phyloP scores from a whole-genome alignment of 225 moss, liverwort and hornwort genomes.

The Physcomitrium patens region DNA sequence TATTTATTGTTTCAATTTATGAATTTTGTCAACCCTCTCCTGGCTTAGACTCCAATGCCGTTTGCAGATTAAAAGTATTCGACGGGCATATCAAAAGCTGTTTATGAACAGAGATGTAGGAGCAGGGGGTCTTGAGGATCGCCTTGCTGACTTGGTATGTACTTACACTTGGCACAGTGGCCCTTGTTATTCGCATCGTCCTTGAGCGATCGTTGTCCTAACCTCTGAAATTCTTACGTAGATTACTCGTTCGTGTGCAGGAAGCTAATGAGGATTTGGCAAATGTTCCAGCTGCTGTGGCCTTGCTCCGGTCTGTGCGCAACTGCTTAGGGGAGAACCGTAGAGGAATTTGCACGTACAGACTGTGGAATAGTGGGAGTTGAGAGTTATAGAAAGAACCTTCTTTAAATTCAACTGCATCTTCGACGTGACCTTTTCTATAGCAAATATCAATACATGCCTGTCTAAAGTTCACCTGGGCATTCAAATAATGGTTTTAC shows the following conservation, averaged over 20 bases:
- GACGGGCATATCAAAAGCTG: constrained; percentile 80
- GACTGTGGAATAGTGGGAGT: constrained; percentile 70
- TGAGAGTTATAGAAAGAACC: background rate
- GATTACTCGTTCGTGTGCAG: constrained; percentile 41
- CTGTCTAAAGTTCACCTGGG: too few relatives aligned
- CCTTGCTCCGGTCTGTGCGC: constrained; percentile 84
- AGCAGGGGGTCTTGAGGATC: constrained; percentile 77
- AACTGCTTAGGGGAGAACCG: constrained; percentile 80
- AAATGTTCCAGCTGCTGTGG: constrained; percentile 65
- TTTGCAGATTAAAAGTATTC: constrained; percentile 78
- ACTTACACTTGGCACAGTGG: background rate
- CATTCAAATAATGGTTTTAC: too few relatives aligned
- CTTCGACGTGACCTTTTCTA: too few relatives aligned
- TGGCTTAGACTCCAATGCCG: background rate
- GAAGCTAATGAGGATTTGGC: constrained; percentile 66
- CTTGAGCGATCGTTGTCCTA: background rate
- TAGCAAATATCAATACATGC: too few relatives aligned
- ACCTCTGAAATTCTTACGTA: background rate
- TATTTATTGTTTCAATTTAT: background rate
- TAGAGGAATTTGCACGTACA: constrained; percentile 84
- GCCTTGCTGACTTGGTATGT: constrained; percentile 71
- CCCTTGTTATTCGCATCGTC: background rate
- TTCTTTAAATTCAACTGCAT: too few relatives aligned
- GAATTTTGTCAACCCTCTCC: background rate
- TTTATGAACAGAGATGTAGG: constrained; percentile 86